A percentile compares a stretch with the other conserved stretches of the same genome.
phyloP scores from a whole-genome alignment of 306 rosid genomes.

The Benincasa hispida region DNA sequence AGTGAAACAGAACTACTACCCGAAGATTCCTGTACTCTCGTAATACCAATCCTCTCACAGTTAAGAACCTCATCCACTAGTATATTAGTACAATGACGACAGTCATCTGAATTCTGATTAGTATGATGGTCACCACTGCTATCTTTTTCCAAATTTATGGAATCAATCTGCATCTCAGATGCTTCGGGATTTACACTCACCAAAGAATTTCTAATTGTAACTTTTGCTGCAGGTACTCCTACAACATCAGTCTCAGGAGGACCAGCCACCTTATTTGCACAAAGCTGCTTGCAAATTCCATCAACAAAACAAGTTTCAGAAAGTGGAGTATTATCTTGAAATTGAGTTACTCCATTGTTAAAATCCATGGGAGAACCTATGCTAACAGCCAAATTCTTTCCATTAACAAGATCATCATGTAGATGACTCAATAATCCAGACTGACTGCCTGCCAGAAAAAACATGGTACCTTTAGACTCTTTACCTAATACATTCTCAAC shows the following conservation, averaged over 20 bases:
- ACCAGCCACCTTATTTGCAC: slow-evolving; percentile 15
- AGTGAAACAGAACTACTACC: slow-evolving; percentile 19
- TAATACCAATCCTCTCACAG: slow-evolving; percentile 12
- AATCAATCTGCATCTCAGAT: slow-evolving; percentile 19
- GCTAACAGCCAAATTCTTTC: slow-evolving; percentile 13
- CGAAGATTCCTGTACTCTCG: slow-evolving; percentile 17
- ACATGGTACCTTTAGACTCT: slow-evolving; percentile 23
- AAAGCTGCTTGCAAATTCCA: slow-evolving; percentile 12
- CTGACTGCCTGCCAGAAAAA: slow-evolving; percentile 17
- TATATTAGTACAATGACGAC: slow-evolving; percentile 11
- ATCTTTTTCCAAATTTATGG: slow-evolving; percentile 17
- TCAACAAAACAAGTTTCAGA: slow-evolving; percentile 21
- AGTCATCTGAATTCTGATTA: slow-evolving; percentile 18
- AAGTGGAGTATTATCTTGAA: slow-evolving; percentile 20
- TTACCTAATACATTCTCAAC: slow-evolving; percentile 18
- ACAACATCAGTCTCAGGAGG: slow-evolving; percentile 13
- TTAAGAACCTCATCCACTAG: slow-evolving; percentile 21
- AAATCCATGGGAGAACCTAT: slow-evolving; percentile 16
- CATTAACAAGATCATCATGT: slow-evolving; percentile 18
- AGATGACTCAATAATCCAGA: slow-evolving; percentile 18
- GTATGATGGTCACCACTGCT: slow-evolving; percentile 18
- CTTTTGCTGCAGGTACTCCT: slow-evolving; percentile 18
- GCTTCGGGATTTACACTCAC: slow-evolving; percentile 23
- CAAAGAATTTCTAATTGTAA: slow-evolving; percentile 18
- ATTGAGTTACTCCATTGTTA: slow-evolving; percentile 14